A percentile compares a stretch with the other conserved stretches of the same genome.
Conservation (phyloP, 75 land plant genomes). For the Selaginella moellendorffii region DNA sequence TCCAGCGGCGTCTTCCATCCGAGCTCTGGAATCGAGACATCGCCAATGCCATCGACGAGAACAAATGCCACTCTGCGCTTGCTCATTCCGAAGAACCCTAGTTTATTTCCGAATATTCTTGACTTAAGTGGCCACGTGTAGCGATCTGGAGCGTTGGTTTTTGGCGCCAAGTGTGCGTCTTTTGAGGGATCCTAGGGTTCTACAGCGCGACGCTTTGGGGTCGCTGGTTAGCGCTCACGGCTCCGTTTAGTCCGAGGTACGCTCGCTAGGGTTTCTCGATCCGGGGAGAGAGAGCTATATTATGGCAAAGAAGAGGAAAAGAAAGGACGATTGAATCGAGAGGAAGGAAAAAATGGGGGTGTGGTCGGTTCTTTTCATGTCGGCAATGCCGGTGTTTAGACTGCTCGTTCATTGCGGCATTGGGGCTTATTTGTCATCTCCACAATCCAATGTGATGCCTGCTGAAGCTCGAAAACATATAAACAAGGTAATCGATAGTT, state of each 20-base stretch:
- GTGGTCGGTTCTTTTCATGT: conserved; percentile 38
- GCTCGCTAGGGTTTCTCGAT: too few species aligned
- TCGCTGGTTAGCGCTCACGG: too few species aligned
- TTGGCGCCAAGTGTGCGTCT: too few species aligned
- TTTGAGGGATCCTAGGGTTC: too few species aligned
- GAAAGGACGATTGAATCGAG: too few species aligned
- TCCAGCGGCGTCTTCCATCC: conserved; percentile 60
- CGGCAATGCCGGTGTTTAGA: conserved; percentile 44
- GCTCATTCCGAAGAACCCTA: background rate
- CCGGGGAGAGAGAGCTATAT: too few species aligned
- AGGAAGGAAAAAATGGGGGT: conserved; percentile 36
- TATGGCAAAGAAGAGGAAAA: too few species aligned
- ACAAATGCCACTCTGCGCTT: conserved; percentile 68
- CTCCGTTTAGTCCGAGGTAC: too few species aligned
- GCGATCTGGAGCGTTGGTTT: too few species aligned
- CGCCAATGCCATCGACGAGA: conserved; percentile 83
- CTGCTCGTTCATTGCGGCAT: conserved; percentile 40
- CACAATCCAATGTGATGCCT: conserved; percentile 25
- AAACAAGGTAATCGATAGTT: conserved; percentile 75
- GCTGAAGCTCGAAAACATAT: conserved; percentile 40
- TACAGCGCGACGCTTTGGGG: too few species aligned
- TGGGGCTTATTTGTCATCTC: conserved; percentile 47
- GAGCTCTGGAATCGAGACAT: conserved; percentile 64
- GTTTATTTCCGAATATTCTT: too few species aligned
- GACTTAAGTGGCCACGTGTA: too few species aligned